These are phyloP conservation scores for Aspergillus sp. DNA, from an alignment of 2,329 filamentous ascomycete genomes.

Conservation along the genomic window DNA sequence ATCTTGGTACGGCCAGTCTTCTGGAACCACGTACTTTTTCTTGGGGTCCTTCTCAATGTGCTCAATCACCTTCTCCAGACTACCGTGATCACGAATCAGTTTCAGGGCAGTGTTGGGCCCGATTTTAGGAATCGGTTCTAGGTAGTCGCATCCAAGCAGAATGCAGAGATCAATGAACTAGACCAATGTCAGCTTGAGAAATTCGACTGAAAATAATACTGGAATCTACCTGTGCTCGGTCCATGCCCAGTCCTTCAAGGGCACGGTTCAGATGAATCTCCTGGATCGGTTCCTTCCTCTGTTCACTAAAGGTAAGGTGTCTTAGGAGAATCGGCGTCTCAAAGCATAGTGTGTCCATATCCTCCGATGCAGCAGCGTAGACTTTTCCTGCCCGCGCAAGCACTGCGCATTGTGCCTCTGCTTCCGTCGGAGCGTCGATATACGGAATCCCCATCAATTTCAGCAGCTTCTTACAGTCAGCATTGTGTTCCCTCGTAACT, in stretches of 20 bases:
- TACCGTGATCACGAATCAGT: conserved; percentile 86
- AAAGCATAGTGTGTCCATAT: conserved; percentile 98
- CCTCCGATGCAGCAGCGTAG: conserved; percentile 92
- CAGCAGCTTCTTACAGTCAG: conserved; percentile 83
- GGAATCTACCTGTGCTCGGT: conserved; percentile 65
- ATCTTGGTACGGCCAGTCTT: conserved; percentile 95
- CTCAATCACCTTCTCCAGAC: conserved; percentile 81
- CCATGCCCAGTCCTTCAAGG: conserved; percentile 82
- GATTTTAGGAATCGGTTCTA: conserved; percentile 92
- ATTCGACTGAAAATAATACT: conserved; percentile 5
- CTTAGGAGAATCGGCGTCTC: conserved; percentile 84
- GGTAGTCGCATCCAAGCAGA: conserved; percentile 93
- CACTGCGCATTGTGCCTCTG: conserved; percentile 91
- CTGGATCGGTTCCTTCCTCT: conserved; percentile 94
- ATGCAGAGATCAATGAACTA: conserved; percentile 98
- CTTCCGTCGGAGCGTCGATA: conserved; percentile 92
- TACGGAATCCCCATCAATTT: conserved; percentile 96
- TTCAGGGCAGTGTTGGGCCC: conserved; percentile 89
- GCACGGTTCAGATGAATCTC: conserved; percentile 88
- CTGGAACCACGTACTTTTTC: conserved; percentile 77
- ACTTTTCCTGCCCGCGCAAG: conserved; percentile 89
- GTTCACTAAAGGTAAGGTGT: conserved; percentile 94
- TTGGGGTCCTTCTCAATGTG: conserved; percentile 70
- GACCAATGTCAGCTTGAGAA: not conserved
- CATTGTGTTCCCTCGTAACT: conserved; percentile 95